Evolutionary conservation across 2,329 filamentous ascomycete species (phyloP), one percentile per base, ranked within the genome.

Genomic region (Tolypocladium album): DNA sequence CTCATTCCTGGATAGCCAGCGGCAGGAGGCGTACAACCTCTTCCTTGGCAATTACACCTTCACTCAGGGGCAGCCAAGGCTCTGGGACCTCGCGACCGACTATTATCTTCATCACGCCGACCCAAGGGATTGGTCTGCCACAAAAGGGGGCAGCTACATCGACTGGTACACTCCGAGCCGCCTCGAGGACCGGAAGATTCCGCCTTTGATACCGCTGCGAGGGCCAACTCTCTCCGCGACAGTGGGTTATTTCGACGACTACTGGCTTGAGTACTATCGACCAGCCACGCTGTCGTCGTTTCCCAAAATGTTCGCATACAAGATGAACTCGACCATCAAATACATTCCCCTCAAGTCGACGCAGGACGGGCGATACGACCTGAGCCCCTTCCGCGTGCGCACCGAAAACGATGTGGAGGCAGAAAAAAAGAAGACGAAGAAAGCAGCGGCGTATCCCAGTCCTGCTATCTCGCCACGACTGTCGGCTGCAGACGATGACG

Each of bases 31-130:
- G 0, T 97, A 97, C 74, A 99, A 99, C 66, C 79, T 99, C 12
- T 99, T 99, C 69, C 82, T 99, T 1, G 94, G 94, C 8, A 97
- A 97, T 69, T 99, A 99, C 71, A 90, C 92, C 57, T 97, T 92
- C 70, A 77, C 83, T 0, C 86, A 91, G 64, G 92, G 90, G 0
- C 88, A 96, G 70, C 94, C 94, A 0, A 93, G 97, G 90, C 81
- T 99, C 2, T 99, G 94, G 94, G 94, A 99, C 70, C 81, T 99
- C 9, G 82, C 88, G 3, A 96, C 92, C 3, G 94, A 99, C 71
- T 97, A 97, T 74, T 96, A 97, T 68, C 85, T 99, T 8, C 94
- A 99, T 69, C 93, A 99, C 68, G 86, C 88, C 40, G 82, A 95
- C 71, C 94, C 94, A 0, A 83, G 88, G 58, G 79, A 81, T 5